phyloP scores from a whole-genome alignment of 805 yeast species.

The Wickerhamiella domercqiae region DNA sequence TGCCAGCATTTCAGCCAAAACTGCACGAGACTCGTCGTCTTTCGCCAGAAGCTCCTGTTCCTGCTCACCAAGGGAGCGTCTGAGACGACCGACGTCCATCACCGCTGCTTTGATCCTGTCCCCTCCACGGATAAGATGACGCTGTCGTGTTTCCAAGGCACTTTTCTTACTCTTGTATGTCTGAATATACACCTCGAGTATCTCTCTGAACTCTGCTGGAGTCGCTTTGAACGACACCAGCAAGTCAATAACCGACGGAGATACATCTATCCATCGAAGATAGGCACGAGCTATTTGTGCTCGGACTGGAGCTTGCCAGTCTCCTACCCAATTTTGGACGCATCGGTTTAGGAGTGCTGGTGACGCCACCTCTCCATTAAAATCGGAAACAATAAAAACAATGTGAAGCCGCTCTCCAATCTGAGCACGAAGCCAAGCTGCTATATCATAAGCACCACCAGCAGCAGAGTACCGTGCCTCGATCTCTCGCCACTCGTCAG shows the following conservation, averaged over 20 bases:
- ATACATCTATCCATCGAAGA: conserved; percentile 10
- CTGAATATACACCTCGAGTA: conserved; percentile 13
- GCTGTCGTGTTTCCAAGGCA: conserved; percentile 47
- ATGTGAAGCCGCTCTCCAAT: conserved; percentile 66
- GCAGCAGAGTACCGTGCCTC: conserved; percentile 15
- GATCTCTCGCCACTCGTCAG: conserved; percentile 5
- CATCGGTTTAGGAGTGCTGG: conserved; percentile 87
- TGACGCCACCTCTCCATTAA: conserved; percentile 42
- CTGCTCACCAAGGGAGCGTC: conserved; percentile 38
- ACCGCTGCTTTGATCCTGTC: conserved; percentile 66
- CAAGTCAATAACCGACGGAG: conserved; percentile 23
- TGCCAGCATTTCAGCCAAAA: conserved; percentile 57
- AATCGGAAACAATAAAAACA: conserved; percentile 50
- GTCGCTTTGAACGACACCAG: conserved; percentile 1
- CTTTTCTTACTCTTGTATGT: conserved; percentile 31
- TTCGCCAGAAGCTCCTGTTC: conserved; percentile 36
- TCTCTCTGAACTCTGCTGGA: conserved; percentile 6
- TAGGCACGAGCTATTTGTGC: conserved; percentile 9
- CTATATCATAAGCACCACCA: conserved; percentile 41
- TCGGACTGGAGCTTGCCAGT: conserved; percentile 38
- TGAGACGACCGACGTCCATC: conserved; percentile 48
- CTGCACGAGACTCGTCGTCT: conserved; percentile 51
- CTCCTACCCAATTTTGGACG: conserved; percentile 78
- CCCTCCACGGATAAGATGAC: conserved; percentile 59
- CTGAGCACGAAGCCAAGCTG: conserved; percentile 57